Percentiles rank a stretch among this genome's conserved stretches.
phyloP scores from a whole-genome alignment of 1,284 basidiomycete species.

The Irpex sp. region DNA sequence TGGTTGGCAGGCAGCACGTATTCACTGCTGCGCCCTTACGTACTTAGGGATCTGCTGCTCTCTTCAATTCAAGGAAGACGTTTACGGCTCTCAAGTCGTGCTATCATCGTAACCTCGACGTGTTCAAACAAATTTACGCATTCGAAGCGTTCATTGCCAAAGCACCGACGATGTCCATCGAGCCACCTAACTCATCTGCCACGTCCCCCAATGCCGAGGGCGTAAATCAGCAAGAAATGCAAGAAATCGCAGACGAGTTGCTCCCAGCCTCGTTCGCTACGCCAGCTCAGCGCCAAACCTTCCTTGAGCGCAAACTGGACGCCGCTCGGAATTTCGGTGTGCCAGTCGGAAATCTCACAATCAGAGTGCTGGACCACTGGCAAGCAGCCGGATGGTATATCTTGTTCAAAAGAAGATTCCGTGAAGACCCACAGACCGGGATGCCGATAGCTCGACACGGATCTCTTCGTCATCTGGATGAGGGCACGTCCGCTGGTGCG shows the following conservation, averaged over 20 bases:
- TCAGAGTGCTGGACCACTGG: slow-evolving; percentile 73
- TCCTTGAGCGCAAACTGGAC: slow-evolving; percentile 63
- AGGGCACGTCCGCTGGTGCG: slow-evolving; percentile 14
- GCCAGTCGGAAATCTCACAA: slow-evolving; percentile 66
- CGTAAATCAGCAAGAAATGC: slow-evolving; percentile 4
- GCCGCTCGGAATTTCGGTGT: slow-evolving; percentile 56
- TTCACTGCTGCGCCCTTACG: background rate
- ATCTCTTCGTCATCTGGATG: slow-evolving; percentile 2
- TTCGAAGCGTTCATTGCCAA: slow-evolving; percentile 52
- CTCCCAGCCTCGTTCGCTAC: slow-evolving; percentile 30
- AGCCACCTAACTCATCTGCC: slow-evolving; percentile 3
- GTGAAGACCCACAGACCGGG: slow-evolving; percentile 25
- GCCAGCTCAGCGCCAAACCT: slow-evolving; percentile 51
- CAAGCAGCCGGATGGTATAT: slow-evolving; percentile 69
- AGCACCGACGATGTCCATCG: slow-evolving; percentile 17
- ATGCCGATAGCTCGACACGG: slow-evolving; percentile 20
- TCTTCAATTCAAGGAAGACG: slow-evolving; percentile 70
- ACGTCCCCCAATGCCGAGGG: background rate
- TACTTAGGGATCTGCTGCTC: slow-evolving; percentile 56
- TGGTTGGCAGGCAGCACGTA: background rate
- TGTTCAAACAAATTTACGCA: slow-evolving; percentile 73
- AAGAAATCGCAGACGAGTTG: slow-evolving; percentile 24
- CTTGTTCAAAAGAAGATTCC: slow-evolving; percentile 55
- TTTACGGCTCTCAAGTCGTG: slow-evolving; percentile 79
- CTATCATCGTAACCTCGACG: slow-evolving; percentile 75